Evolutionary conservation across 306 rosid species (phyloP).

Genomic region (Begonia fuchsioides): DNA sequence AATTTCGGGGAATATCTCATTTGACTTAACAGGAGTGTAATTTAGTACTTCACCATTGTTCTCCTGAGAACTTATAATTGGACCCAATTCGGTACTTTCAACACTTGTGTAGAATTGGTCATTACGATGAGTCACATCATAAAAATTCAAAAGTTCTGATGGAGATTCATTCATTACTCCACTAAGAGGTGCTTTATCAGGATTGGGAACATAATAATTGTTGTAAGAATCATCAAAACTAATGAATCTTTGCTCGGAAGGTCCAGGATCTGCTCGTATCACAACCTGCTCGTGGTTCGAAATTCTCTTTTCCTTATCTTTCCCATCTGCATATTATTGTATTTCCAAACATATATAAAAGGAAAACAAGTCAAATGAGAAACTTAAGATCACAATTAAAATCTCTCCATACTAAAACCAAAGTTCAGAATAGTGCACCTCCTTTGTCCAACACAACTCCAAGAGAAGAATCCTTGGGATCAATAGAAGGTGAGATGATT

Average conservation of each 20-base stretch:
- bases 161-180: conserved; percentile 9
- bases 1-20: conserved; percentile 14
- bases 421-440: not conserved
- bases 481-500: not conserved
- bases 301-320: conserved; percentile 11
- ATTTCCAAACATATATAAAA: conserved; percentile 7
- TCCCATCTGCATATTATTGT: conserved; percentile 22
- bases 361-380: conserved; percentile 8
- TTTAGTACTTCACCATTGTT: conserved; percentile 7
- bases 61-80: conserved; percentile 12
- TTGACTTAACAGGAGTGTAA: conserved; percentile 7
- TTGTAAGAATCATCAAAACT: conserved; percentile 10
- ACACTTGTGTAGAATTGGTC: conserved; percentile 7
- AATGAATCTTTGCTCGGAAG: conserved; percentile 8
- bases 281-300: conserved; percentile 9
- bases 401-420: not conserved
- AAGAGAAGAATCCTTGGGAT: conserved; percentile 8
- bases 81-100: conserved; percentile 11
- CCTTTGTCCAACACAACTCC: conserved; percentile 7
- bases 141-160: conserved; percentile 1
- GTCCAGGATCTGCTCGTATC: conserved; percentile 8
- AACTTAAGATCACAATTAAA: not conserved
- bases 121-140: conserved; percentile 8
- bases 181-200: conserved; percentile 9
- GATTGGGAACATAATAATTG: conserved; percentile 5